These are phyloP conservation scores for Kandelia obovata DNA, from an alignment of 345 rosid species.

Conservation along the genomic window DNA sequence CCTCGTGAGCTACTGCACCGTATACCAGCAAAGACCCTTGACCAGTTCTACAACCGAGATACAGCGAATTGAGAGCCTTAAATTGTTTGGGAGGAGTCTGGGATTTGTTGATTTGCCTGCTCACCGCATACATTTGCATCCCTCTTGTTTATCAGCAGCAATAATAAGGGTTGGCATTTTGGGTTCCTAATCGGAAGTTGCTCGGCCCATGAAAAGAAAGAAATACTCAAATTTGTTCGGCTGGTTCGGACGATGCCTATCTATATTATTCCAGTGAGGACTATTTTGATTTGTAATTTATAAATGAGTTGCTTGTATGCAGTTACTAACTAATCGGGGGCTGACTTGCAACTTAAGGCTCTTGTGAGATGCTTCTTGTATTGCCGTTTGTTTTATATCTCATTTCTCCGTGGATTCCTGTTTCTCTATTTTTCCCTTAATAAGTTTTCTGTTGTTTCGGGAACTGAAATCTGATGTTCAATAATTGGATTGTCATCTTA, in stretches of 20 bases:
- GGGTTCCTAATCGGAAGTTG: background rate
- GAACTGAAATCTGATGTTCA: background rate
- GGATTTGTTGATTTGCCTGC: conserved; percentile 14
- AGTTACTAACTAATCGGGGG: too few species aligned
- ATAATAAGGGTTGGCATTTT: conserved; percentile 21
- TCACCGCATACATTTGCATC: background rate
- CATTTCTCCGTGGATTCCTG: background rate
- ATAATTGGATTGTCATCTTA: background rate
- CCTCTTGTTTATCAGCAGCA: conserved; percentile 9
- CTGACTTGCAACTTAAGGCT: background rate
- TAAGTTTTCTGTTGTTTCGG: background rate
- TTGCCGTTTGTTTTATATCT: background rate
- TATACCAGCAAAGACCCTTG: conserved; percentile 94
- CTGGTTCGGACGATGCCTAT: background rate
- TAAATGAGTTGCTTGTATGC: conserved; percentile 7
- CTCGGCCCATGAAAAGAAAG: too few species aligned
- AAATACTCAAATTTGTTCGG: background rate
- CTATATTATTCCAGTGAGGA: background rate
- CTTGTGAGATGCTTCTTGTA: conserved; percentile 6
- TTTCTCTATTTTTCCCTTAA: background rate
- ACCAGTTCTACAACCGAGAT: conserved; percentile 80
- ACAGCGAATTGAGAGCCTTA: conserved; percentile 34
- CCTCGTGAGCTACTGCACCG: conserved; percentile 99
- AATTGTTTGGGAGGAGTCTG: conserved; percentile 9
- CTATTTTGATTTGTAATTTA: conserved; percentile 20